A percentile compares a stretch with the other conserved stretches of the same genome.
Evolutionary conservation across 2,329 filamentous ascomycete genomes (phyloP).

Genomic region (Drechslera avenae): DNA sequence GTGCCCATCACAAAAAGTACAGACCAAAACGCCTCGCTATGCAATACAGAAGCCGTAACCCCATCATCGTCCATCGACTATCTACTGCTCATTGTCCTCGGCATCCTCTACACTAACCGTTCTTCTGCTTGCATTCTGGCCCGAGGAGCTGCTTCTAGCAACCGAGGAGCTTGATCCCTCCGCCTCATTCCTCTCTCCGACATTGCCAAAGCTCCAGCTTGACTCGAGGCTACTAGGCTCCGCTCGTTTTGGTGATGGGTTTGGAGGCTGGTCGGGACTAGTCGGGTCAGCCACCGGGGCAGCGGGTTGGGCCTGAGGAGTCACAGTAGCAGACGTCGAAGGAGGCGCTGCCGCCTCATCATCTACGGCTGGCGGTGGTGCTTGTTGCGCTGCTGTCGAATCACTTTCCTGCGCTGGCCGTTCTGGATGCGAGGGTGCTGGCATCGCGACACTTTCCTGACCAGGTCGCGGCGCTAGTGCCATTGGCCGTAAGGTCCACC

Average conservation of each 20-base stretch:
- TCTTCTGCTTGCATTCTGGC: slow-evolving; percentile 28
- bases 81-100: slow-evolving; percentile 35
- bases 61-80: slow-evolving; percentile 7
- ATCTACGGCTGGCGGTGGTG: slow-evolving; percentile 1
- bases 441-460: slow-evolving; percentile 11
- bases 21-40: slow-evolving; percentile 47
- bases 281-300: slow-evolving; percentile 7
- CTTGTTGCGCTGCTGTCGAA: not conserved
- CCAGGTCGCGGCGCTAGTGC: slow-evolving; percentile 28
- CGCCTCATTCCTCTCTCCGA: slow-evolving; percentile 30
- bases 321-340: slow-evolving; percentile 7
- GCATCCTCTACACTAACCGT: slow-evolving; percentile 42
- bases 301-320: slow-evolving; percentile 9
- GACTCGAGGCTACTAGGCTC: slow-evolving; percentile 42
- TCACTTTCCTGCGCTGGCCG: slow-evolving; percentile 6
- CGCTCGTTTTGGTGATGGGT: slow-evolving; percentile 29
- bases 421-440: slow-evolving; percentile 11
- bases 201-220: slow-evolving; percentile 46
- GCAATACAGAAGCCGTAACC: slow-evolving; percentile 27
- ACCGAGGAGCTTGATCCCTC: slow-evolving; percentile 39
- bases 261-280: slow-evolving; percentile 10
- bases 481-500: slow-evolving; percentile 46
- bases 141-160: slow-evolving; percentile 30
- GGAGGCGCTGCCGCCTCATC: slow-evolving; percentile 3
- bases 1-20: slow-evolving; percentile 3